Evolutionary conservation across 176 grass and related monocot genomes (phyloP), one percentile per base, ranked within the genome.

Genomic region (Aegilops tauschii): DNA sequence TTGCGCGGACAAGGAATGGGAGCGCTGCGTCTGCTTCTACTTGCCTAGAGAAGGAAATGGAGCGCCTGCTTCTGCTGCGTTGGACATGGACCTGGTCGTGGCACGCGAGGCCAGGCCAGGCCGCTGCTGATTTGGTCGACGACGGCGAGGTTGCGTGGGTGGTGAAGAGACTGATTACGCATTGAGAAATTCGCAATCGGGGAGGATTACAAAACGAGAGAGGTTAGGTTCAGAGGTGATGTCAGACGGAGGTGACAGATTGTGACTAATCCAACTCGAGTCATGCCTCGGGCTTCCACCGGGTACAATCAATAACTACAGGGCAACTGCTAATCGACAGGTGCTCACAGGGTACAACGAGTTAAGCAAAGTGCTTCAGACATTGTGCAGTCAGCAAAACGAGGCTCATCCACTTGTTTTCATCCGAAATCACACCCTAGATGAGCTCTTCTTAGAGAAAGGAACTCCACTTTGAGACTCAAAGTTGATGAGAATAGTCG

Each of bases 1-100:
- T 0, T 18, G 50, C 50, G 14, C 49, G 0, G 50, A 54, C 5
- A 54, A 54, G 0, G 50, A 18, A 1, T 0, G 6, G 50, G 5
- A 54, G 50, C 50, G 16, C 16, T 21, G n/a, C 47, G 56, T 59
- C 18, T 59, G 6, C 17, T 58, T 1, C 16, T 56, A 9, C 21
- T 65, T 49, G 12, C 0, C 5, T 28, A 59, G 54, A 85, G 44
- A 35, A 49, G 27, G 85, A 74, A 82, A 45, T 67, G 18, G 39
- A 8, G 42, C 1, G 73, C 14, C 12, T 58, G 17, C 76, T 52
- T 18, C 10, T 18, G 9, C 16, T 58, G 6, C 2, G 16, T 58
- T 8, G 56, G 18, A 59, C 16, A 54, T 54, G 56, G 87, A 69
- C 69, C 23, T 61, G 56, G 88, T 66, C 82, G 5, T 40, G 77